A percentile compares a stretch with the other conserved stretches of the same genome.
Evolutionary conservation across 345 rosid genomes (phyloP).

Genomic region (Viola odorata): DNA sequence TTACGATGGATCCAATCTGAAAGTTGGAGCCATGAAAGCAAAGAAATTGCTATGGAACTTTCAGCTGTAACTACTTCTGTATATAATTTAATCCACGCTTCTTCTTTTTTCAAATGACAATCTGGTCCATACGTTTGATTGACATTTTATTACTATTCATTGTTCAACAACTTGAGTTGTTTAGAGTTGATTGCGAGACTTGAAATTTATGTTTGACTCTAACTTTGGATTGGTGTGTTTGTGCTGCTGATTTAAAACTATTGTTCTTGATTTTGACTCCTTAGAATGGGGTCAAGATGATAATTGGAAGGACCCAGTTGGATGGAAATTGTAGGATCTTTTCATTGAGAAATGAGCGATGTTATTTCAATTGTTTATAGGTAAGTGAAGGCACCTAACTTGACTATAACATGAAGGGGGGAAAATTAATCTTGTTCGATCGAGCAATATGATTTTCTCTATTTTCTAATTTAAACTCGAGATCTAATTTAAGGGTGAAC

Average conservation of each 20-base stretch:
- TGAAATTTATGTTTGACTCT: constrained; percentile 9
- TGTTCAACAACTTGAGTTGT: background rate
- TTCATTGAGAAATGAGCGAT: background rate
- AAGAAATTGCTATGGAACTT: constrained; percentile 4
- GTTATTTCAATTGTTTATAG: background rate
- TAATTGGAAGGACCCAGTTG: background rate
- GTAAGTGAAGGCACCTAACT: constrained; percentile 21
- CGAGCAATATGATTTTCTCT: too few relatives aligned
- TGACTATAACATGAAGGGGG: constrained; percentile 21
- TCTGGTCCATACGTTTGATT: background rate
- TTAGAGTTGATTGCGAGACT: background rate
- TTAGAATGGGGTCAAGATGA: background rate
- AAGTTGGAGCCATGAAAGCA: constrained; percentile 26
- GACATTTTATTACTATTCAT: background rate
- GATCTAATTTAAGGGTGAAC: too few relatives aligned
- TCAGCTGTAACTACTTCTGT: constrained; percentile 10
- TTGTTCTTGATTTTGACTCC: too few relatives aligned
- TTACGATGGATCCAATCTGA: constrained; percentile 27
- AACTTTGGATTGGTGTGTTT: constrained; percentile 14
- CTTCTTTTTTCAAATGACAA: background rate
- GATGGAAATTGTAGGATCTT: background rate
- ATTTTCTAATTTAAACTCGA: constrained; percentile 4
- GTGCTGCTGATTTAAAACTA: background rate
- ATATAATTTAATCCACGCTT: background rate
- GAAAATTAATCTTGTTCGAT: too few relatives aligned